Base-by-base conservation (phyloP, 352 stramenopile species). In the Globisporangium carolinianum region DNA sequence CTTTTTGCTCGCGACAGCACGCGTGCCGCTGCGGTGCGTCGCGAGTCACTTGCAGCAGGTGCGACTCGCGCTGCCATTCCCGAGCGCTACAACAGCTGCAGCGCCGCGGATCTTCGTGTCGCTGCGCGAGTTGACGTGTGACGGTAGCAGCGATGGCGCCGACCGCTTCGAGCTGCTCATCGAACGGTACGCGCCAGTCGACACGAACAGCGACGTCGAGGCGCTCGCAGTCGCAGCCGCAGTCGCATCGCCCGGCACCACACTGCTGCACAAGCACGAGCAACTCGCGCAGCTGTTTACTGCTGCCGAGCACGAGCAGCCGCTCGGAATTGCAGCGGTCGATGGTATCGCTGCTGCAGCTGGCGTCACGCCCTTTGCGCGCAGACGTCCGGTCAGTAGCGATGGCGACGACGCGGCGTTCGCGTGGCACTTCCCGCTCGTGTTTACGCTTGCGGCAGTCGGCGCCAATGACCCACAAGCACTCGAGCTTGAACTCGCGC, bases 351-450 rank as follows among this genome's bases (percentile, higher is more conserved):
- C 24, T 32, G 10, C 41, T 6, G 41, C 42, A 47, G 11, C 3
- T 47, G 42, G 42, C 42, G 42, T 56, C 6, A 61, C 56, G 15
- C 46, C 55, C 47, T 59, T 47, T 6, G 49, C 36, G 8, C 35
- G 56, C 24, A 32, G 24, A 9, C 11, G 4, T 14, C 18, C 6
- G 5, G 24, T 18, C 1, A 0, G 15, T 17, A 39, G 37, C 48
- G 18, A 35, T 72, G 71, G 32, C 57, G 67, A 14, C 8, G 45
- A 49, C 24, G 9, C 6, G 1, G 45, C 45, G 5, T 49, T 49
- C 24, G 45, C 45, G 45, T 83, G 73, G 73, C 56, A 63, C 43
- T 83, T 72, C 47, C 73, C 73, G 15, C 51, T 61, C 41, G 36
- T 52, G 24, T 58, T 68, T 38, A 58, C 65, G 57, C 37, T 61